Evolutionary conservation across 352 stramenopile species (phyloP), one percentile per base, ranked within the genome.

Genomic region (Phytopythium boreale): DNA sequence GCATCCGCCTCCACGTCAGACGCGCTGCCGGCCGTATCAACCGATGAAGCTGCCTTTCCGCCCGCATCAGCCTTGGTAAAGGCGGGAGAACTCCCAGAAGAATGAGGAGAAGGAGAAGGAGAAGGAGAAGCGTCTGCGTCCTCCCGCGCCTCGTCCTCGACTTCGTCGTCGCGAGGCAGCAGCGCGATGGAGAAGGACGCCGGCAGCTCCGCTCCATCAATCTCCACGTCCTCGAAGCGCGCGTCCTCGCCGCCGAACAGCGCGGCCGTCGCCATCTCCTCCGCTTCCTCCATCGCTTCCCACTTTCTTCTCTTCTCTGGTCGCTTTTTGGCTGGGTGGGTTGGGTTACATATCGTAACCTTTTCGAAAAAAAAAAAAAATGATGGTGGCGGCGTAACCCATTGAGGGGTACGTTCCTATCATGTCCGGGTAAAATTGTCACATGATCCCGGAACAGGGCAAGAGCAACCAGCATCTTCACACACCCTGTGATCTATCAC

Each of bases 151-250:
- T 46, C 47, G 29, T 59, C 44, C 22, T 62, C 60, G 20, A 63
- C 65, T 27, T 71, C 70, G 26, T 75, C 72, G 2, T 73, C 59
- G 24, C 37, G 37, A 34, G 72, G 56, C 24, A 85, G 63, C 47
- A 87, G 57, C 56, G 76, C 68, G 50, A 87, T 72, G 29, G 65
- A 62, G 58, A 92, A 92, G 27, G 69, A 69, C 3, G 77, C 64
- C 12, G 78, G 75, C 11, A 89, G 70, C 22, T 77, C 78, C 14
- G 72, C 74, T 0, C 67, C 66, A 39, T 85, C 79, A 43, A 89
- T 70, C 3, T 76, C 74, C 22, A 83, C 82, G 44, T 77, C 80
- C 61, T 84, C 80, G 55, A 89, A 88, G 53, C 65, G 80, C 24
- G 72, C 34, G 41, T 82, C 76, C 50, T 70, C 68, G 55, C 67